Conservation (phyloP, 176 grass and related monocot species). For the Oryza glaberrima region DNA sequence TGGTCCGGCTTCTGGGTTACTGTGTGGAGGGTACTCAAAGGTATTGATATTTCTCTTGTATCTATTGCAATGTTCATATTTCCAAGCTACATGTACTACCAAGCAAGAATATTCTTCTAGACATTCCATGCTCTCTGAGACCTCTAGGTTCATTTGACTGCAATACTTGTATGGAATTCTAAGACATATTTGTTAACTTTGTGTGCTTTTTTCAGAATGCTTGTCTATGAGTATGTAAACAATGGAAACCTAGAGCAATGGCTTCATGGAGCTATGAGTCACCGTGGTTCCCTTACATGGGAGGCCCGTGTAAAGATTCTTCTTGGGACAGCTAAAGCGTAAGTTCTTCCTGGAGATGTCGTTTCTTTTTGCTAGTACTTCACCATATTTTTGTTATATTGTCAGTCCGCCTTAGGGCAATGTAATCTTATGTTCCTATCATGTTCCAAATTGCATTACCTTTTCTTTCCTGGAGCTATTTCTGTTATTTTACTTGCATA, state of each 20-base stretch:
- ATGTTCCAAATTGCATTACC: background rate
- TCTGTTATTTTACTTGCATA: constrained; percentile 23
- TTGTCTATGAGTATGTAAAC: constrained; percentile 88
- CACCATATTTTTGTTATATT: constrained; percentile 29
- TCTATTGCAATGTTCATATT: constrained; percentile 20
- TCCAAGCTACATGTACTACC: background rate
- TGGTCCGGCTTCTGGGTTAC: constrained; percentile 79
- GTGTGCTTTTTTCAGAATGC: constrained; percentile 61
- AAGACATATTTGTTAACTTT: constrained; percentile 17
- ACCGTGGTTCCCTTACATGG: constrained; percentile 73
- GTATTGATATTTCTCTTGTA: constrained; percentile 48
- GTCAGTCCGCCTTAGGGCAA: background rate
- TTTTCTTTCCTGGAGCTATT: background rate
- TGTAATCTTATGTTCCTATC: background rate
- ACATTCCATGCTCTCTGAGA: background rate
- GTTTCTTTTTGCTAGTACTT: constrained; percentile 8
- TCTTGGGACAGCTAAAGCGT: constrained; percentile 89
- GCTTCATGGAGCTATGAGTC: constrained; percentile 91
- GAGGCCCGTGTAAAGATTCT: constrained; percentile 80
- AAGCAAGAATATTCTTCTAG: constrained; percentile 2
- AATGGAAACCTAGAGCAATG: constrained; percentile 88
- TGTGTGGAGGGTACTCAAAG: constrained; percentile 89
- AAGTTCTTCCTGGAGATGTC: constrained; percentile 41
- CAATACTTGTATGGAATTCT: background rate
- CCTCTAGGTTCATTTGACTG: background rate